These are phyloP conservation scores for Macadamia tetraphylla DNA, from an alignment of 164 flowering plant genomes.

Conservation along the genomic window DNA sequence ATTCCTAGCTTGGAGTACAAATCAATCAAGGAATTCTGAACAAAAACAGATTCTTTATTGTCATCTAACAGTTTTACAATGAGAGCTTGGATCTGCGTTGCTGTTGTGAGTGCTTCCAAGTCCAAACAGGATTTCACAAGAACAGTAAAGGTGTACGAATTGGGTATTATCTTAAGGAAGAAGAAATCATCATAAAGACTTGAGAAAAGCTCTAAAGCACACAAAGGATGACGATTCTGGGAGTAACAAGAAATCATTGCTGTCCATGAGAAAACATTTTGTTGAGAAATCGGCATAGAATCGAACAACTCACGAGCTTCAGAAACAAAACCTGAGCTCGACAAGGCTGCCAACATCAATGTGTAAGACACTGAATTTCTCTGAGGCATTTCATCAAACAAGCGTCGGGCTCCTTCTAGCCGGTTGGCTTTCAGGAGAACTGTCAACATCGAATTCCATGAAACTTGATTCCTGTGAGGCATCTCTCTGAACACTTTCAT, in stretches of 20 bases:
- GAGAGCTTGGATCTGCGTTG: constrained; percentile 22
- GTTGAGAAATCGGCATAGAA: constrained; percentile 11
- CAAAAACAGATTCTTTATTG: constrained; percentile 9
- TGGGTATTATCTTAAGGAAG: constrained; percentile 16
- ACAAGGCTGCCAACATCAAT: constrained; percentile 20
- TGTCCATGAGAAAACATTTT: constrained; percentile 25
- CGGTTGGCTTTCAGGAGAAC: constrained; percentile 7
- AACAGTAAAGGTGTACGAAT: constrained; percentile 23
- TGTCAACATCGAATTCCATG: constrained; percentile 25
- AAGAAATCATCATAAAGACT: constrained; percentile 15
- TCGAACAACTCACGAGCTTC: constrained; percentile 22
- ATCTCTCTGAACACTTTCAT: constrained; percentile 20
- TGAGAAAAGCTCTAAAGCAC: constrained; percentile 19
- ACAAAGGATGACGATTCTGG: constrained; percentile 12
- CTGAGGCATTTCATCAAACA: constrained; percentile 21
- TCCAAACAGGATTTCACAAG: constrained; percentile 19
- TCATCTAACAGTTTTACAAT: constrained; percentile 17
- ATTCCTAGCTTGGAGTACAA: constrained; percentile 22
- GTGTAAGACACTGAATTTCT: constrained; percentile 19
- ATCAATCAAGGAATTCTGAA: constrained; percentile 24
- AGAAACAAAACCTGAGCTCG: constrained; percentile 16
- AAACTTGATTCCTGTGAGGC: constrained; percentile 22
- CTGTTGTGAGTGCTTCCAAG: constrained; percentile 13
- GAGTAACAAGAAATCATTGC: constrained; percentile 29
- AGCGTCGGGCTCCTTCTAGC: constrained; percentile 11